phyloP scores from a whole-genome alignment of 2,329 filamentous ascomycete species.

The Aspergillus sclerotialis region DNA sequence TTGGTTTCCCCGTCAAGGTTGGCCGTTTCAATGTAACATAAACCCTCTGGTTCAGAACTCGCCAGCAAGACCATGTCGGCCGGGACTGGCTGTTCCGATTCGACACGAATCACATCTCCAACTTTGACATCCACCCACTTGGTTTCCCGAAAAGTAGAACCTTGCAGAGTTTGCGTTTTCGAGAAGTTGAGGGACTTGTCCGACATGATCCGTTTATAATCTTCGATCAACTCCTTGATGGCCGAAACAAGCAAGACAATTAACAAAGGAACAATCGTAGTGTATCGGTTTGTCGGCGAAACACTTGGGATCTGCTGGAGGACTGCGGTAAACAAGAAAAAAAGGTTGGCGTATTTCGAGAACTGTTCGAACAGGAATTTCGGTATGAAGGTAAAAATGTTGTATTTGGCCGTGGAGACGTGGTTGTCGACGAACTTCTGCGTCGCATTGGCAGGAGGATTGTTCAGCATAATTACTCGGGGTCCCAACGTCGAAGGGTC shows the following conservation, averaged over 20 bases:
- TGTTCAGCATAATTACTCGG: constrained; percentile 91
- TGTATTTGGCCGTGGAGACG: constrained; percentile 97
- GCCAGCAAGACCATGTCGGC: constrained; percentile 88
- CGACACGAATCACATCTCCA: constrained; percentile 84
- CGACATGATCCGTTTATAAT: constrained; percentile 80
- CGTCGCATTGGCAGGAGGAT: constrained; percentile 78
- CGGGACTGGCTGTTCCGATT: constrained; percentile 92
- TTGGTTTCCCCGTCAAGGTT: constrained; percentile 98
- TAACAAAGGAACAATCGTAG: constrained; percentile 87
- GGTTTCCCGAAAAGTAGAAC: constrained; percentile 74
- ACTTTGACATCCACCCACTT: constrained; percentile 93
- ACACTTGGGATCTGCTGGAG: constrained; percentile 93
- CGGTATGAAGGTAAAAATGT: constrained; percentile 81
- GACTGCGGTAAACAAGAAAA: constrained; percentile 95
- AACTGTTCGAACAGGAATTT: constrained; percentile 99
- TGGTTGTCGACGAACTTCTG: constrained; percentile 96
- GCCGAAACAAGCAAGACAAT: constrained; percentile 92
- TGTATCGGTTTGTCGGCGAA: constrained; percentile 91
- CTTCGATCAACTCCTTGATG: constrained; percentile 88
- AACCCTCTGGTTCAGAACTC: constrained; percentile 90
- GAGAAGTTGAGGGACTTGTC: constrained; percentile 85
- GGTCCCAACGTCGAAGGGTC: constrained; percentile 90
- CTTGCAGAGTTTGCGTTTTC: constrained; percentile 73
- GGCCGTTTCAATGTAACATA: constrained; percentile 98
- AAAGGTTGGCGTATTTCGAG: constrained; percentile 97